Conservation (phyloP, 208 protist genomes). For the Leishmania amazonensis region DNA sequence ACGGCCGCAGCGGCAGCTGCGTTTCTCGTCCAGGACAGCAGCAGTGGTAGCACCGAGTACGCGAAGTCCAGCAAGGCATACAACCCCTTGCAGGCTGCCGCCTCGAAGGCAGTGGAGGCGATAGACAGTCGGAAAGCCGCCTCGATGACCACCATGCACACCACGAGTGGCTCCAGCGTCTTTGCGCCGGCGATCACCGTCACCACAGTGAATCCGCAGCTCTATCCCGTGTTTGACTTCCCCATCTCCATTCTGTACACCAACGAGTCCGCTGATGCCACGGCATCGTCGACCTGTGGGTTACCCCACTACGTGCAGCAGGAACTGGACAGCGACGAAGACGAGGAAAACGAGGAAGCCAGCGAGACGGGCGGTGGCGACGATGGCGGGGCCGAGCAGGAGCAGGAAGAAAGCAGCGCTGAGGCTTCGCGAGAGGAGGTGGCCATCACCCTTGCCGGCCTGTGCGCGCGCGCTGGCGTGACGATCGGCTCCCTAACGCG, state of each 20-base stretch:
- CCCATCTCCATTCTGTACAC: slow-evolving; percentile 20
- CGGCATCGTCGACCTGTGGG: not conserved
- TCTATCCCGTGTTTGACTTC: slow-evolving; percentile 55
- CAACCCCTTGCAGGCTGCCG: slow-evolving; percentile 23
- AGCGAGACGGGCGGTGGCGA: slow-evolving; percentile 20
- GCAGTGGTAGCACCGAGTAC: slow-evolving; percentile 7
- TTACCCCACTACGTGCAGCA: slow-evolving; percentile 29
- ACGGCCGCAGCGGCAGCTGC: slow-evolving; percentile 34
- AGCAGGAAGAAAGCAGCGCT: slow-evolving; percentile 16
- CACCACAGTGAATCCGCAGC: slow-evolving; percentile 38
- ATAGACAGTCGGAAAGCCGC: not conserved
- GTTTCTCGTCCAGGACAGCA: slow-evolving; percentile 22
- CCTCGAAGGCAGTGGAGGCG: slow-evolving; percentile 16
- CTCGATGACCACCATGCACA: slow-evolving; percentile 11
- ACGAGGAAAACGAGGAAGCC: slow-evolving; percentile 12
- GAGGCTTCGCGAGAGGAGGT: slow-evolving; percentile 29
- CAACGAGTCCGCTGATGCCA: not conserved
- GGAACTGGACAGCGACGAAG: slow-evolving; percentile 13
- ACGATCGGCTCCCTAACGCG: slow-evolving; percentile 62
- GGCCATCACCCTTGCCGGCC: slow-evolving; percentile 52
- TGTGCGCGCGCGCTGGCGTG: slow-evolving; percentile 62
- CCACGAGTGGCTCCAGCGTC: slow-evolving; percentile 48
- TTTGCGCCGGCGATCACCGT: slow-evolving; percentile 47
- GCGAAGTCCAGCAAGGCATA: not conserved
- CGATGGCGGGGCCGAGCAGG: slow-evolving; percentile 36